Evolutionary conservation across 129 eudicot species (phyloP), one percentile per base, ranked within the genome.

Genomic region (Artemisia tridentata): DNA sequence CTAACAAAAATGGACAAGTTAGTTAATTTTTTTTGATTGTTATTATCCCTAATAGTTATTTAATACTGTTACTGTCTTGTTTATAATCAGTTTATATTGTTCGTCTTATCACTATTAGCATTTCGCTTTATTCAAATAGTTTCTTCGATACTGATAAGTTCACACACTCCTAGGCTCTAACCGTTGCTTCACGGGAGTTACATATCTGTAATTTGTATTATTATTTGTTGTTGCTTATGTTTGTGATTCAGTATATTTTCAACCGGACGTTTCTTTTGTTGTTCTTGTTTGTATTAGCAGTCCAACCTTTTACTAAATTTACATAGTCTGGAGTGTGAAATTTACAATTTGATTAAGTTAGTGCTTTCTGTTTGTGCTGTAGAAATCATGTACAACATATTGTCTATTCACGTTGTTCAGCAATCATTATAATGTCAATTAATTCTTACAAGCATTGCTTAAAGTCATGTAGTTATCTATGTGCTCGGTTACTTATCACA

Each of bases 361-460:
- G 60, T 54, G 12, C 60, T 52, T 13, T 69, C 64, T 52, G 52
- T 69, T 31, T 31, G 21, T 19, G 43, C 20, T 55, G 21, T 69
- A 52, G 10, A 41, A 52, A 31, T 53, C 11, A 55, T 31, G 20
- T 51, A 11, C 57, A 70, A 1, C 9, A 56, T 23, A 15, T 58
- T 59, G 45, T 55, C 20, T 61, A 15, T 27, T 1, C 13, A 25
- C 43, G 19, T 55, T 52, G 19, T 11, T 53, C 12, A 53, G 6
- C 38, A 57, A 13, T 57, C 19, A 20, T 20, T 57, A 3, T 23
- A 21, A 20, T 20, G 11, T 53, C 21, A 10, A 10, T 53, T 17
- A 53, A 7, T 18, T 19, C 2, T 10, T 18, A 2, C 61, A 25
- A 11, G 3, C 29, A 55, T 19, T 55, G 2, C 4, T 8, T 18